Percentiles rank a stretch among this genome's conserved stretches.
Conservation (phyloP, 305 asterid genomes). For the Fraxinus nigra region DNA sequence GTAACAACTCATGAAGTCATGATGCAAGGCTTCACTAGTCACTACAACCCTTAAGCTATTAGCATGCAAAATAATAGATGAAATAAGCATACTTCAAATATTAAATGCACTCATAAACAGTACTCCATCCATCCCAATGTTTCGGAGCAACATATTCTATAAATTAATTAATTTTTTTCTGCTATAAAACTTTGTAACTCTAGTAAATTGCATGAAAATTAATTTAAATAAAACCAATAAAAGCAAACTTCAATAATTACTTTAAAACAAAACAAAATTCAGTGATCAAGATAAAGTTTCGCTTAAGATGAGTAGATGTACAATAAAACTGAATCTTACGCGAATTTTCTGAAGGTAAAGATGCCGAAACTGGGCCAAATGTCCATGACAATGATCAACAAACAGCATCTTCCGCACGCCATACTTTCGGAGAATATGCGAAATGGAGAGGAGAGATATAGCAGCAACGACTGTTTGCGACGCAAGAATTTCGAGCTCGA, state of each 20-base stretch:
- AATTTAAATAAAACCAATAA: not conserved
- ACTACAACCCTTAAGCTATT: not conserved
- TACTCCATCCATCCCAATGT: too few relatives aligned
- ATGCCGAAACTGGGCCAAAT: constrained; percentile 41
- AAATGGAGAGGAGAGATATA: constrained; percentile 62
- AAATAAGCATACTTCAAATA: not conserved
- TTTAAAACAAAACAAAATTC: not conserved
- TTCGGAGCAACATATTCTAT: too few relatives aligned
- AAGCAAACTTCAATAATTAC: not conserved
- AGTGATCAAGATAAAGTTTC: not conserved
- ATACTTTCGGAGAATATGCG: constrained; percentile 53
- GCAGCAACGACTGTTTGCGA: constrained; percentile 62
- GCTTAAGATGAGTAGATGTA: not conserved
- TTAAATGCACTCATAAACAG: too few relatives aligned
- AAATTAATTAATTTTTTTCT: not conserved
- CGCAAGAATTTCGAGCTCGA: constrained; percentile 50
- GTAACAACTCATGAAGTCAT: not conserved
- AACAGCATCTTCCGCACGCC: constrained; percentile 64
- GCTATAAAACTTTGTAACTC: not conserved
- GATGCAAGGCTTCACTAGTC: not conserved
- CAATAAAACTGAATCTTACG: constrained; percentile 28
- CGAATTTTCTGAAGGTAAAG: constrained; percentile 51
- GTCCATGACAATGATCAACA: constrained; percentile 57
- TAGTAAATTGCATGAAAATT: not conserved
- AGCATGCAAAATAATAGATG: not conserved